Evolutionary conservation across 1,284 basidiomycete genomes (phyloP), one percentile per base, ranked within the genome.

Genomic region (Ganoderma boninense): DNA sequence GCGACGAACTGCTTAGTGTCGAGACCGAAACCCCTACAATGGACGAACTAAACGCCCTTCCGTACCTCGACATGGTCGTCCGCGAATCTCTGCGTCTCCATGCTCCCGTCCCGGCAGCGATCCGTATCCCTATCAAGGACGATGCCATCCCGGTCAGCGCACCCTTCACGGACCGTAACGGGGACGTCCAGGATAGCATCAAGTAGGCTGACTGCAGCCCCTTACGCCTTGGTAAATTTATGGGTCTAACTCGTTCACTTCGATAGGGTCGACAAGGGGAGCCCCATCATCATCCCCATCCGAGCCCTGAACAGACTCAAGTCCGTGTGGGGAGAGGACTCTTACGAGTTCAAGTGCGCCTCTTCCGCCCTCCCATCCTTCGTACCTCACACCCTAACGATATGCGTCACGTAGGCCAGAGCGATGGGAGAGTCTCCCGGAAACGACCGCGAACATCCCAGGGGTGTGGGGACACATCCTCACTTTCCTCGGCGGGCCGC

Each of bases 1-100:
- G 94, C 0, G 83, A 87, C 0, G 96, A 97, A 77, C 82, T 94
- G 0, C 75, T 84, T 13, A 77, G 80, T 0, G 76, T 90, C 6
- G 29, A 69, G 0, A 78, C 76, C 1, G 79, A 80, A 11, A 74
- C 68, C 0, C 81, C 81, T 0, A 84, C 86, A 0, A 89, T 90
- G 87, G 90, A 91, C 26, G 84, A 90, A 62, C 82, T 92, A 26
- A 86, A 87, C 66, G 79, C 82, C 0, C 81, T 92, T 5, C 85
- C 86, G 0, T 92, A 91, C 74, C 87, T 92, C 10, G 90, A 92
- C 71, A 81, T 82, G 32, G 90, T 95, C 16, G 84, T 94, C 2
- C 87, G 90, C 38, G 95, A 97, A 79, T 84, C 86, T 0, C 81
- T 96, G 42, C 86, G 95, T 11, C 74, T 95, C 6, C 84, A 91